Conservation (phyloP, 2,329 filamentous ascomycete species). For the Epicoccum nigrum region DNA sequence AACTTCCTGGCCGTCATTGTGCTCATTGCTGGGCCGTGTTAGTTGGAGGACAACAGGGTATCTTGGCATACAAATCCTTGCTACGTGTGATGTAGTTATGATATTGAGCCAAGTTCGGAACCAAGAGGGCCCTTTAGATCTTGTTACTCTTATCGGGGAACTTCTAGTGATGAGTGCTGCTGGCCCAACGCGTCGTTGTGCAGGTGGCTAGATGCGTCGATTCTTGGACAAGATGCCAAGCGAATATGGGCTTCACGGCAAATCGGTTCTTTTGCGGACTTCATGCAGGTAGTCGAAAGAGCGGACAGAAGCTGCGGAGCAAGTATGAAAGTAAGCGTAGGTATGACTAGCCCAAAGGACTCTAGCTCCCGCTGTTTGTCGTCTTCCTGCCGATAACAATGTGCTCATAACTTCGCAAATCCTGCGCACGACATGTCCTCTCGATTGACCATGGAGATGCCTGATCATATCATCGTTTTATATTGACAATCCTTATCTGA, state of each 20-base stretch:
- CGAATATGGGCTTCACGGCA: too few relatives aligned
- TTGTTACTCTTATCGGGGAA: neutral
- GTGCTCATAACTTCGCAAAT: conserved; percentile 27
- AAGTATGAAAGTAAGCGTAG: neutral
- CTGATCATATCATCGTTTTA: neutral
- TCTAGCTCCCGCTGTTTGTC: neutral
- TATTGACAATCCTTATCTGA: conserved; percentile 1
- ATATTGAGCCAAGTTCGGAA: neutral
- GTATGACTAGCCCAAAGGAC: neutral
- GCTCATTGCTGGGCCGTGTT: neutral
- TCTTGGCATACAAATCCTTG: neutral
- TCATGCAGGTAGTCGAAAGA: neutral
- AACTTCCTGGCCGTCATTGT: neutral
- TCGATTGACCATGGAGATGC: conserved; percentile 1
- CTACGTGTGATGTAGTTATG: neutral
- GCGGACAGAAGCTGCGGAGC: neutral
- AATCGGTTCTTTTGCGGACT: too few relatives aligned
- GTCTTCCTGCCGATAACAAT: conserved; percentile 15
- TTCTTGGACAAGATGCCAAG: neutral
- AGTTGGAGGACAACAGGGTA: conserved; percentile 8
- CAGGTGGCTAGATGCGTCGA: neutral
- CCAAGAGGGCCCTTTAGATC: neutral
- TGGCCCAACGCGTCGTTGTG: too few relatives aligned
- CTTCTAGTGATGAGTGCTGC: neutral
- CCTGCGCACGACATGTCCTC: neutral